Evolutionary conservation across 2,329 filamentous ascomycete genomes (phyloP).

Genomic region (Fusarium foetens): DNA sequence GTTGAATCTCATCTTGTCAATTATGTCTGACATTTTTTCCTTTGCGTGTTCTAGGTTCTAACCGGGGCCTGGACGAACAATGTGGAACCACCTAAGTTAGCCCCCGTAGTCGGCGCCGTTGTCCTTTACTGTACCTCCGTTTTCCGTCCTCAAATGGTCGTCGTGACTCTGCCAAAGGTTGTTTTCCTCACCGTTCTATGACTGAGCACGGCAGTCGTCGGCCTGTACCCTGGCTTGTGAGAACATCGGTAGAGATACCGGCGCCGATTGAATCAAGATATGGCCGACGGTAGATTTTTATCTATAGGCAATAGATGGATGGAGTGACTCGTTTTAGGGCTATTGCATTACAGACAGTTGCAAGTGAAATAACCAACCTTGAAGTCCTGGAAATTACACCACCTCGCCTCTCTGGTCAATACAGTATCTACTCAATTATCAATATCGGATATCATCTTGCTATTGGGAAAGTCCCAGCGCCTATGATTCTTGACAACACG

Average conservation of each 20-base stretch:
- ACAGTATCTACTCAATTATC: slow-evolving; percentile 9
- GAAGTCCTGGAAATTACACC: slow-evolving; percentile 7
- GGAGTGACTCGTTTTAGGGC: slow-evolving; percentile 24
- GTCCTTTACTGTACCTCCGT: slow-evolving; percentile 24
- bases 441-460: slow-evolving; percentile 21
- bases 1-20: slow-evolving; percentile 30
- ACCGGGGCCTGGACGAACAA: slow-evolving; percentile 20
- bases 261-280: neutral
- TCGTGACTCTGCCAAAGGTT: slow-evolving; percentile 5
- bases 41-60: slow-evolving; percentile 13
- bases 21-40: slow-evolving; percentile 28
- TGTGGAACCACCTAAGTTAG: slow-evolving; percentile 24
- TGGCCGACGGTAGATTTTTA: slow-evolving; percentile 6
- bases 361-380: neutral
- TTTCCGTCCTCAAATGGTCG: slow-evolving; percentile 20
- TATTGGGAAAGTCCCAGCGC: neutral
- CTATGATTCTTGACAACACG: slow-evolving; percentile 40
- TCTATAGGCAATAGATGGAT: slow-evolving; percentile 1
- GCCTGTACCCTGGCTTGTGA: slow-evolving; percentile 11
- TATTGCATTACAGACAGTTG: slow-evolving; percentile 9
- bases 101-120: slow-evolving; percentile 37
- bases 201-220: slow-evolving; percentile 31
- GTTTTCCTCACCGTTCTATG: slow-evolving; percentile 11
- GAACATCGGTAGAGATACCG: neutral
- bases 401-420: slow-evolving; percentile 5